Percentiles rank a stretch among this genome's conserved stretches.
Evolutionary conservation across 2,329 filamentous ascomycete genomes (phyloP).

Genomic region (Colletotrichum tropicicola): DNA sequence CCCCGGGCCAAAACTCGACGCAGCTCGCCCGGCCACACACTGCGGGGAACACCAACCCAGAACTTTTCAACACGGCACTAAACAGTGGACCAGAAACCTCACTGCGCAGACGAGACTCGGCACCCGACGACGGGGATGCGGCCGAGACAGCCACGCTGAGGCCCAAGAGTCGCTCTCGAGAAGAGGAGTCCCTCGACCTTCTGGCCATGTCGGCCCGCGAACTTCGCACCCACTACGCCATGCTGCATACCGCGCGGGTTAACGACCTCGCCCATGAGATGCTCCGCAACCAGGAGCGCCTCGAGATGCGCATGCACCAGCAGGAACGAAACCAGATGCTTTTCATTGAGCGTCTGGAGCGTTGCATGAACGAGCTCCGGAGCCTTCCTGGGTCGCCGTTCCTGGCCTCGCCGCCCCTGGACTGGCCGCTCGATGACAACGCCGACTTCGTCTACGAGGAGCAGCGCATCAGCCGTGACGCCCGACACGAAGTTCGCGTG

Average conservation of each 20-base stretch:
- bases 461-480: conserved; percentile 13
- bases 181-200: neutral
- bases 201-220: conserved; percentile 19
- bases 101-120: neutral
- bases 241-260: conserved; percentile 12
- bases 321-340: conserved; percentile 29
- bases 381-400: conserved; percentile 5
- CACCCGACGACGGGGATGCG: neutral
- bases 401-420: neutral
- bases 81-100: neutral
- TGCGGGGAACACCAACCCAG: neutral
- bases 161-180: conserved; percentile 1
- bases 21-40: conserved; percentile 9
- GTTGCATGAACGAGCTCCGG: conserved; percentile 20
- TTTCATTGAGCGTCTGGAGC: conserved; percentile 28
- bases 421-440: conserved; percentile 10
- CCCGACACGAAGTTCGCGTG: conserved; percentile 4
- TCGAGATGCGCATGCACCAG: conserved; percentile 29
- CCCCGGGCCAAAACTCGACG: neutral
- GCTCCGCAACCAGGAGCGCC: conserved; percentile 29
- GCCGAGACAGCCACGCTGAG: conserved; percentile 10
- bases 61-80: neutral
- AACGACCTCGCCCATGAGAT: conserved; percentile 31
- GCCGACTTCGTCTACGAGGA: conserved; percentile 18
- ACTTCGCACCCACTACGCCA: conserved; percentile 27